Percentiles rank a stretch among this genome's conserved stretches.
These are phyloP conservation scores for Hymenoscyphus salicellus DNA, from an alignment of 2,329 filamentous ascomycete genomes.

Conservation along the genomic window DNA sequence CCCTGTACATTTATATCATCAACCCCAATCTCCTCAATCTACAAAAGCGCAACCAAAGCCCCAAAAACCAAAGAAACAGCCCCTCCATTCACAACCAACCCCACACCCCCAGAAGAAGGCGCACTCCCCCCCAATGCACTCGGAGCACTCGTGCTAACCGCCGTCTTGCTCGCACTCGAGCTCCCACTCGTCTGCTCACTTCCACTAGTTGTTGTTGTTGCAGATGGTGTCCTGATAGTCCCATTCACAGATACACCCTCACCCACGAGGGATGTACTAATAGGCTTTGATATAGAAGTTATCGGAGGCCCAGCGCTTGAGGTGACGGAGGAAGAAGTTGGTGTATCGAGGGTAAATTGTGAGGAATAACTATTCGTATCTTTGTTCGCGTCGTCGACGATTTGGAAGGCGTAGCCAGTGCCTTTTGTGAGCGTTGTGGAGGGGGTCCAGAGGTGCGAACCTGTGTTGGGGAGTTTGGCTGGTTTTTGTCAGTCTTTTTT, in stretches of 20 bases:
- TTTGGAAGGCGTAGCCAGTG: slow-evolving; percentile 28
- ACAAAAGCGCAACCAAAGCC: too few relatives aligned
- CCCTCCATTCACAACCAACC: not conserved
- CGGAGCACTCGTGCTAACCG: not conserved
- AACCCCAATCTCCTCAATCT: too few relatives aligned
- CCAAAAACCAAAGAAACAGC: not conserved
- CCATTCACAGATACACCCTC: too few relatives aligned
- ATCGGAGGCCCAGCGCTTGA: not conserved
- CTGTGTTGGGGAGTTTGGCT: slow-evolving; percentile 25
- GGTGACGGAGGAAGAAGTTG: slow-evolving; percentile 17
- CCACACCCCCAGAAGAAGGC: not conserved
- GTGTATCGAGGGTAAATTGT: slow-evolving; percentile 29
- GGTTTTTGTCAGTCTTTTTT: slow-evolving; percentile 3
- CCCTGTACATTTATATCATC: too few relatives aligned
- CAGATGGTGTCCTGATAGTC: too few relatives aligned
- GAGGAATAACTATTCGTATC: slow-evolving; percentile 28
- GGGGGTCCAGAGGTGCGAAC: slow-evolving; percentile 28
- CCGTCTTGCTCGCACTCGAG: not conserved
- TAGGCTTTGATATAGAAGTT: not conserved
- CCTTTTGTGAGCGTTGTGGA: slow-evolving; percentile 20
- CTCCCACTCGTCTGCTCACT: not conserved
- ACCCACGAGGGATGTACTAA: too few relatives aligned
- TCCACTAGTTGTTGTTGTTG: not conserved
- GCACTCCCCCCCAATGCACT: not conserved
- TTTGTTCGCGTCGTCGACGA: slow-evolving; percentile 27